Base-by-base conservation (phyloP, 1,284 basidiomycete species). In the Ganoderma lucidum region DNA sequence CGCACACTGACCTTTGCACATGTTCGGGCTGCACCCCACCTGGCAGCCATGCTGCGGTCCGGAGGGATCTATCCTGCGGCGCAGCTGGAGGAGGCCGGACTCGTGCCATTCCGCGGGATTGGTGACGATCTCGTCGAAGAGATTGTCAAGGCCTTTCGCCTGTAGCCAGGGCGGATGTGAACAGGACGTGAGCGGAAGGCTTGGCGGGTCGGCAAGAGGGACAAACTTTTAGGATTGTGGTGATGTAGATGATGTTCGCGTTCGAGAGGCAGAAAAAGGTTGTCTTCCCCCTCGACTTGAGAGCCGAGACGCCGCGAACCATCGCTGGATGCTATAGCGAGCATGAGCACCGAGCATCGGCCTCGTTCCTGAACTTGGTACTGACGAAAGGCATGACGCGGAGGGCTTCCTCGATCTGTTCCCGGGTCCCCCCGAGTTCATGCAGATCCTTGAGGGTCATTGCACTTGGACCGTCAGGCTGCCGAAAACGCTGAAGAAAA, bases 181-280 rank as follows among this genome's bases (percentile, higher is more conserved):
- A 37, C 17, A 35, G 8, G 12, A 48, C 0, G 35, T 56, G 30
- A 32, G 28, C 44, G 30, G 15, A 2, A 45, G 41, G 42, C 30
- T 32, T 17, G 10, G 32, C 28, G 23, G 14, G 5, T n/a, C 28
- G 32, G 28, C 14, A 39, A 45, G 41, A n/a, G 30, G 19, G 12
- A 74, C 80, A 63, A 72, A 93, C 94, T 86, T 94, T 86, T 71
- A 98, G 87, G 75, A 97, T 96, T 32, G 96, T 96, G 28, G 88
- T 83, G 77, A 98, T 99, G 85, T 96, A 99, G 66, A 99, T 89
- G 5, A 89, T 87, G 83, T 99, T 99, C 66, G 96, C 92, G 81
- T 98, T 99, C 72, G 96, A 97, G 58, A 99, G 87, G 77, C 96
- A 95, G 75, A 98, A 86, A 81, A 98, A 94, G 9, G 91, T 93